Base-by-base conservation (phyloP, 768 basidiomycete species). In the Leccinellum luteum region DNA sequence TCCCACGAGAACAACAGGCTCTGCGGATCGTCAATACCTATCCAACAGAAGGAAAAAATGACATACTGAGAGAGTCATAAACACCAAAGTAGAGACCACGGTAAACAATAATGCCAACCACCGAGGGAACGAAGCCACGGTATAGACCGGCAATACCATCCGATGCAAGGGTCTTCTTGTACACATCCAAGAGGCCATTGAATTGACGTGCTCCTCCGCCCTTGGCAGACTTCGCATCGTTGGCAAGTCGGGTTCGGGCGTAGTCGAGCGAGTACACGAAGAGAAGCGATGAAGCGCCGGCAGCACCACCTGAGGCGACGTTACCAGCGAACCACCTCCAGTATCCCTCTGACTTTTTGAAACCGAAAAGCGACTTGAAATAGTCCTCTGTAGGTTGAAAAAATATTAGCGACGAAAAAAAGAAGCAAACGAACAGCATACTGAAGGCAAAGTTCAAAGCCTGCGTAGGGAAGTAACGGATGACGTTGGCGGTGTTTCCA, bases 401-500 rank as follows among this genome's bases (percentile, higher is more conserved):
- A 17, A 57, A 61, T 55, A 61, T 65, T n/a, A 28, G 2, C 53
- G 2, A 34, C 19, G 48, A 6, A 30, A 6, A 15, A 41, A n/a
- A 34, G 0, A 41, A 43, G 17, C 19, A 43, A 19, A 15, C 1
- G 1, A 19, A 58, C 50, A 43, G 85, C 94, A 67, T 67, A 97
- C 92, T 98, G 90, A 98, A 98, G 74, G 96, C 96, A 71, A 99
- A 98, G 91, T 99, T 99, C 69, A 98, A 79, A 41, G 97, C 97
- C 77, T 99, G 96, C 57, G 97, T 99, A 52, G 97, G 97, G 94
- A 99, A 99, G 90, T 99, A 99, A 75, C 97, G 95, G 81, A 99
- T 97, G 79, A 99, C 97, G 80, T 99, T 99, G 85, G 97, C 96
- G 58, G 96, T 98, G 87, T 99, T 99, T 77, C 97, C 97, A 80